Conservation (phyloP, 1,139 yeast genomes). For the Diutina neorugosa region DNA sequence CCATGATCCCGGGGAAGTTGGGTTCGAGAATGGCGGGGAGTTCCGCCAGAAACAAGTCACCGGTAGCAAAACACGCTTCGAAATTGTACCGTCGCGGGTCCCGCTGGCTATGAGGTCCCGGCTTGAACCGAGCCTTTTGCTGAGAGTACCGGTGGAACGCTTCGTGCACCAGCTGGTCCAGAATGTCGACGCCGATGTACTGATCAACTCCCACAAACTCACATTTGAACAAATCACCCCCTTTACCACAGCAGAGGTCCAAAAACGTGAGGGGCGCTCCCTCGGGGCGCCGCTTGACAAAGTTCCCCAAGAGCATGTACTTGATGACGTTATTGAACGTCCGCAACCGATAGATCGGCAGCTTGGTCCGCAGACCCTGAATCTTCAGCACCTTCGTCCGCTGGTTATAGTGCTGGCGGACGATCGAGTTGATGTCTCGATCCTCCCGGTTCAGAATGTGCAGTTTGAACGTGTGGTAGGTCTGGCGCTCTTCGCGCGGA, state of each 20-base stretch:
- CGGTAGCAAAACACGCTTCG: constrained; percentile 78
- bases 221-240: constrained; percentile 92
- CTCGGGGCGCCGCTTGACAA: constrained; percentile 35
- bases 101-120: constrained; percentile 18
- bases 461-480: constrained; percentile 1
- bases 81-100: constrained; percentile 38
- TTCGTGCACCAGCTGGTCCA: constrained; percentile 77
- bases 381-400: constrained; percentile 60
- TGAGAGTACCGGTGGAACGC: constrained; percentile 62
- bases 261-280: constrained; percentile 33
- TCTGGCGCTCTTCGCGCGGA: background rate
- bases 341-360: constrained; percentile 78
- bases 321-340: constrained; percentile 89
- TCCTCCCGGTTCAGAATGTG: constrained; percentile 5
- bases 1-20: constrained; percentile 35
- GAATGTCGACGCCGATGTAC: constrained; percentile 83
- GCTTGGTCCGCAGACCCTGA: constrained; percentile 50
- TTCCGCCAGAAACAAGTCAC: constrained; percentile 73
- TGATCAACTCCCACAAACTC: constrained; percentile 61
- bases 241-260: constrained; percentile 95
- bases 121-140: constrained; percentile 27
- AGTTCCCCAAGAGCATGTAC: constrained; percentile 69
- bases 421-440: constrained; percentile 43
- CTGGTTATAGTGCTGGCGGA: constrained; percentile 76
- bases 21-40: constrained; percentile 64